These are phyloP conservation scores for Hygrocybe punicea DNA, from an alignment of 768 basidiomycete genomes.

Conservation along the genomic window DNA sequence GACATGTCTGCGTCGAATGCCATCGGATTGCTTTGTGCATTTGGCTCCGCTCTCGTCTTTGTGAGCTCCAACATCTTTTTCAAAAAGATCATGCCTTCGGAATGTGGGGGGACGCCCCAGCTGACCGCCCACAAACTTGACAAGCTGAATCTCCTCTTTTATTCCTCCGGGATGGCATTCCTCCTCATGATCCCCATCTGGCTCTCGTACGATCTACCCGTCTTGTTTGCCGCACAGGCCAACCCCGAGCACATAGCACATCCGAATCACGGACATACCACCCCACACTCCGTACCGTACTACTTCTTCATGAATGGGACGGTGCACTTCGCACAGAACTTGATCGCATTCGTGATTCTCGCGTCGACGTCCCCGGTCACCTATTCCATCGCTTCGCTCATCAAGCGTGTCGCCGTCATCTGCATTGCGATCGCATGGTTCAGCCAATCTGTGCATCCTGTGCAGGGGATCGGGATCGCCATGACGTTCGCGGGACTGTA, in stretches of 20 bases:
- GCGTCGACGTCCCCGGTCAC: conserved; percentile 96
- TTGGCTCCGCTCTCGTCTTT: conserved; percentile 95
- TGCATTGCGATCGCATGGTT: conserved; percentile 98
- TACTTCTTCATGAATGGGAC: conserved; percentile 93
- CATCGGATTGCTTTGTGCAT: conserved; percentile 88
- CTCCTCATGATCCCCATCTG: conserved; percentile 95
- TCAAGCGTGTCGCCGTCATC: conserved; percentile 97
- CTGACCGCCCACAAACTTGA: conserved; percentile 74
- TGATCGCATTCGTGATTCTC: conserved; percentile 95
- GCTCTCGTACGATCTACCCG: conserved; percentile 81
- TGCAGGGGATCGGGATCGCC: conserved; percentile 87
- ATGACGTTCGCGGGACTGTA: conserved; percentile 88
- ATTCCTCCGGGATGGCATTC: conserved; percentile 93
- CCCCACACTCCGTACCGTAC: conserved; percentile 64
- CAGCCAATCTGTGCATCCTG: conserved; percentile 73
- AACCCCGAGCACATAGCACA: conserved; percentile 44
- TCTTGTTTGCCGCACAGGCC: conserved; percentile 49
- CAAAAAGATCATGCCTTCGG: conserved; percentile 93
- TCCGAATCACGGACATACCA: conserved; percentile 43
- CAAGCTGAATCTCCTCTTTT: conserved; percentile 93
- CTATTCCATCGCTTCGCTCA: conserved; percentile 95
- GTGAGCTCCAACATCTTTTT: conserved; percentile 98
- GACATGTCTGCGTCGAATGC: conserved; percentile 85
- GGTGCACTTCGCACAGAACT: conserved; percentile 95
- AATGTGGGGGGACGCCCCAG: conserved; percentile 36